Evolutionary conservation across 2,329 filamentous ascomycete species (phyloP), one percentile per base, ranked within the genome.

Genomic region (Diaporthe ampelina): DNA sequence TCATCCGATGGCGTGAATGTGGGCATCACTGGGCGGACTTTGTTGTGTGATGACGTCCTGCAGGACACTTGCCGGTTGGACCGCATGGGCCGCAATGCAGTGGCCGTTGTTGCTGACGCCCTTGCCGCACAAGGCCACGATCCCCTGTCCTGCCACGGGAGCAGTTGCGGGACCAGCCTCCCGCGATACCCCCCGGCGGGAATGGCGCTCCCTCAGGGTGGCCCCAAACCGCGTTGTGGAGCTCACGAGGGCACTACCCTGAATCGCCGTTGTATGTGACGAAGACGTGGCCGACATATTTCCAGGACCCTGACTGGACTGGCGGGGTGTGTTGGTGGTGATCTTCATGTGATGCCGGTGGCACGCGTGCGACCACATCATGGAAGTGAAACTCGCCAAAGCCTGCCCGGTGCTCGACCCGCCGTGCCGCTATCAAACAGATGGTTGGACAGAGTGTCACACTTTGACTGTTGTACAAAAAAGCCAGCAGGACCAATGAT

Each of bases 201-300:
- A 54, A 72, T 24, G 45, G 70, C 57, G 70, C 43, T 52, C 58
- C 17, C 19, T 13, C 29, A 48, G 19, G 43, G 69, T 61, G 69
- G 48, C 58, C 58, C 56, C 32, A 43, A 63, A 61, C 4, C 40
- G 10, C n/a, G 45, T 19, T 72, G 69, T 72, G 56, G 69, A 50
- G 48, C 32, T 19, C 56, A 68, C 57, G 57, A 45, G 35, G 54
- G 70, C 70, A 56, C 70, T 72, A 56, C 70, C 70, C 70, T 72
- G 70, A 63, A 72, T 72, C 70, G 70, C 57, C 43, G 57, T 72
- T 52, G 56, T 48, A 43, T 52, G 70, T 72, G 70, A 63, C 57
- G 57, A 72, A 54, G 48, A 68, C 29, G 29, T 68, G 45, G 63
- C 63, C 45, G n/a, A 48, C 61, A 52, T 35, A 19, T 52, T 35